Evolutionary conservation across 164 flowering plant species (phyloP).

Genomic region (Piper longum): DNA sequence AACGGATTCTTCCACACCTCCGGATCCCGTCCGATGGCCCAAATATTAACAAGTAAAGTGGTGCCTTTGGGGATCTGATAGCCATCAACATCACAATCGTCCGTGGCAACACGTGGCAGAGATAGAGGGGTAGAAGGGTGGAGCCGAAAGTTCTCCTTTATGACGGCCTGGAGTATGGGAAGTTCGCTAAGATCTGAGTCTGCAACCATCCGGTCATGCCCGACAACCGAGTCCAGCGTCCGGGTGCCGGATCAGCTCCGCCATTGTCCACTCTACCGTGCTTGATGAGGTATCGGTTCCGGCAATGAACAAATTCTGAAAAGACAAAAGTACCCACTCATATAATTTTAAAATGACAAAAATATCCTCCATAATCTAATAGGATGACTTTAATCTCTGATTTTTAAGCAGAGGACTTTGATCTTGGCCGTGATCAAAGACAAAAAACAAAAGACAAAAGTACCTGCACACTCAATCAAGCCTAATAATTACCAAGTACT

Average conservation of each 20-base stretch:
- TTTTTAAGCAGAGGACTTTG: no score
- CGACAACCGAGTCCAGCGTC: conserved; percentile 51
- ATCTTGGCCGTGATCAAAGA: no score
- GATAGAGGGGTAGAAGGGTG: conserved; percentile 89
- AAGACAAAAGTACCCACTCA: no score
- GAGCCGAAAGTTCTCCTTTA: conserved; percentile 72
- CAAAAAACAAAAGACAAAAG: no score
- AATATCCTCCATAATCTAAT: no score
- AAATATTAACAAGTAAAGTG: conserved; percentile 54
- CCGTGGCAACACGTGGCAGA: conserved; percentile 49
- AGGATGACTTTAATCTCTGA: no score
- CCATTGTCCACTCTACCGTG: conserved; percentile 78
- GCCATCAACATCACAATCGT: conserved; percentile 55
- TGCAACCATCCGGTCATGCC: conserved; percentile 39
- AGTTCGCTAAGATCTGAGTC: conserved; percentile 50
- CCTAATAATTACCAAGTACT: no score
- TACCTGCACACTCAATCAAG: no score
- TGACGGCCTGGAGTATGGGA: conserved; percentile 47
- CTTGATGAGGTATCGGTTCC: conserved; percentile 86
- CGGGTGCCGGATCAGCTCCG: conserved; percentile 66
- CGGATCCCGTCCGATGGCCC: conserved; percentile 85
- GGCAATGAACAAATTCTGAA: conserved; percentile 65
- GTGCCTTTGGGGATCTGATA: conserved; percentile 62
- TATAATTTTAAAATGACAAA: no score
- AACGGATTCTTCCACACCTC: conserved; percentile 49